These are phyloP conservation scores for Penicillium sp. DNA, from an alignment of 2,329 filamentous ascomycete genomes.

Conservation along the genomic window DNA sequence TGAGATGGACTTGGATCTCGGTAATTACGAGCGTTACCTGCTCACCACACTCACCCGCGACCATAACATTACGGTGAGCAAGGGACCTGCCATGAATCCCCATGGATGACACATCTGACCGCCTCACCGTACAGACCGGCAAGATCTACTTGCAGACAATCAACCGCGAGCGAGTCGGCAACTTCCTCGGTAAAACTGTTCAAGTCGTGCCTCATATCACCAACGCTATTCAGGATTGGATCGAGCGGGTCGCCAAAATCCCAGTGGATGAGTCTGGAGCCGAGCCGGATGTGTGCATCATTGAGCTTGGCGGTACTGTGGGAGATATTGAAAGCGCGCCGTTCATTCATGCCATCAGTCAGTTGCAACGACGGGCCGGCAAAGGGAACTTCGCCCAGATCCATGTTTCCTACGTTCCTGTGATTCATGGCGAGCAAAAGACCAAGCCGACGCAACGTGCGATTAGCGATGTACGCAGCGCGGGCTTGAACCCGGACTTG, in stretches of 20 bases:
- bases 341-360: constrained; percentile 79
- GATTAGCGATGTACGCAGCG: constrained; percentile 75
- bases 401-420: constrained; percentile 71
- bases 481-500: constrained; percentile 68
- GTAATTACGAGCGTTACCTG: constrained; percentile 76
- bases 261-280: constrained; percentile 79
- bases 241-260: constrained; percentile 75
- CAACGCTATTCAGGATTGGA: constrained; percentile 86
- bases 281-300: constrained; percentile 87
- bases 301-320: constrained; percentile 49
- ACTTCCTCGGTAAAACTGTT: constrained; percentile 83
- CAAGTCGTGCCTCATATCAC: constrained; percentile 92
- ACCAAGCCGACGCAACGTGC: constrained; percentile 95
- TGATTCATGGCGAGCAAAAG: constrained; percentile 73
- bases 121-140: constrained; percentile 52
- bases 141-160: constrained; percentile 93
- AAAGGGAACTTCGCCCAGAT: constrained; percentile 81
- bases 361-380: constrained; percentile 66
- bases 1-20: constrained; percentile 68
- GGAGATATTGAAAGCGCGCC: constrained; percentile 82
- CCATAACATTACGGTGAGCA: constrained; percentile 72
- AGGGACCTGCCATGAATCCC: too few species aligned
- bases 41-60: constrained; percentile 74
- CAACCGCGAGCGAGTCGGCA: constrained; percentile 61
- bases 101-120: too few species aligned